These are phyloP conservation scores for Phytophthora parvispora DNA, from an alignment of 352 stramenopile genomes.

Conservation along the genomic window DNA sequence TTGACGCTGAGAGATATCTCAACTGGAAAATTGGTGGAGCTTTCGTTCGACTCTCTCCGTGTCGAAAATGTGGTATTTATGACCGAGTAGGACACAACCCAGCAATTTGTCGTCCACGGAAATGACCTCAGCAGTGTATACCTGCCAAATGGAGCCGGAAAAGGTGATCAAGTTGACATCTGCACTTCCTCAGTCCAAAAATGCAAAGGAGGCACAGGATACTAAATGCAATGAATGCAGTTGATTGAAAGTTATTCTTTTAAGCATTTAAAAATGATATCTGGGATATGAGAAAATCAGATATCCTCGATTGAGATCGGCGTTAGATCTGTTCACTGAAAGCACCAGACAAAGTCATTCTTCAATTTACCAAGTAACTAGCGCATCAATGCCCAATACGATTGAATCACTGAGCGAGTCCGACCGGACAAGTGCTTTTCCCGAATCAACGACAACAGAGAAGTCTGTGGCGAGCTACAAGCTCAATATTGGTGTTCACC, in stretches of 20 bases:
- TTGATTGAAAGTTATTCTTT: no score
- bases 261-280: not conserved
- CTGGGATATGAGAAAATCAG: not conserved
- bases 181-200: no score
- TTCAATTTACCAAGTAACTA: not conserved
- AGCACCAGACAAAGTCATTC: not conserved
- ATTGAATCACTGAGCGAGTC: not conserved
- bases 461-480: not conserved
- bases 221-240: no score
- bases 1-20: conserved; percentile 1
- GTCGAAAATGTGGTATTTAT: conserved; percentile 9
- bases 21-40: not conserved
- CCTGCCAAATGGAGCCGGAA: no score
- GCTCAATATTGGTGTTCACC: not conserved
- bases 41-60: conserved; percentile 6
- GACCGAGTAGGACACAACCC: not conserved
- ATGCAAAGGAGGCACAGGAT: no score
- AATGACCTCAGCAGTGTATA: no score
- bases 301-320: no score
- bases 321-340: not conserved
- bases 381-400: not conserved
- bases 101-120: conserved; percentile 8
- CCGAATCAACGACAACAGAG: not conserved
- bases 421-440: not conserved
- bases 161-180: no score